Percentiles rank a stretch among this genome's conserved stretches.
Evolutionary conservation across 495 filamentous ascomycete species (phyloP).

Genomic region (Podospora anserina): DNA sequence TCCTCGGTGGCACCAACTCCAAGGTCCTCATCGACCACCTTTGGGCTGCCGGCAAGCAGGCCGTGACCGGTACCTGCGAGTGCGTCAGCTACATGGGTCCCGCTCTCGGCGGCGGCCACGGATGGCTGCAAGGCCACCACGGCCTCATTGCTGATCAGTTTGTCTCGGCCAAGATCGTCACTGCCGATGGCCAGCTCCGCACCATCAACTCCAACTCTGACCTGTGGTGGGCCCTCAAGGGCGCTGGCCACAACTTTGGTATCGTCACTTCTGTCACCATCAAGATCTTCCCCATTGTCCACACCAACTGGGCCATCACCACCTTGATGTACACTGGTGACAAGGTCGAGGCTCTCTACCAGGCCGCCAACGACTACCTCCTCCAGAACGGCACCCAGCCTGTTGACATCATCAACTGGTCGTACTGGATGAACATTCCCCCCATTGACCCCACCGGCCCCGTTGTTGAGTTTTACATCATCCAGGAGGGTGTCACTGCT

Average conservation of each 20-base stretch:
- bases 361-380: slow-evolving; percentile 39
- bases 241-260: slow-evolving; percentile 63
- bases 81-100: slow-evolving; percentile 56
- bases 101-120: slow-evolving; percentile 60
- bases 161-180: slow-evolving; percentile 51
- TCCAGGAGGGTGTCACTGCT: slow-evolving; percentile 47
- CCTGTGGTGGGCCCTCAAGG: slow-evolving; percentile 56
- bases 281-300: slow-evolving; percentile 44
- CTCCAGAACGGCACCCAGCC: slow-evolving; percentile 41
- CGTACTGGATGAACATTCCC: slow-evolving; percentile 48
- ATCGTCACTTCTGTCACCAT: slow-evolving; percentile 51
- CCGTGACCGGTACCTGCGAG: slow-evolving; percentile 53
- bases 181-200: slow-evolving; percentile 51
- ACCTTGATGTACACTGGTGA: slow-evolving; percentile 47
- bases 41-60: slow-evolving; percentile 38
- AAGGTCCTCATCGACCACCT: slow-evolving; percentile 36
- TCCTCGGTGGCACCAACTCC: slow-evolving; percentile 50
- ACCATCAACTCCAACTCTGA: slow-evolving; percentile 42
- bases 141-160: slow-evolving; percentile 61
- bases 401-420: slow-evolving; percentile 48
- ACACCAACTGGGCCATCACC: slow-evolving; percentile 42
- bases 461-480: slow-evolving; percentile 50
- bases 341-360: slow-evolving; percentile 49
- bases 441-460: slow-evolving; percentile 38
- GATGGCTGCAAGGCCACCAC: slow-evolving; percentile 56